Percentiles rank a stretch among this genome's conserved stretches.
These are phyloP conservation scores for Phycomyces blakesleeanus DNA, from an alignment of 192 early-diverging fungal species.

Conservation along the genomic window DNA sequence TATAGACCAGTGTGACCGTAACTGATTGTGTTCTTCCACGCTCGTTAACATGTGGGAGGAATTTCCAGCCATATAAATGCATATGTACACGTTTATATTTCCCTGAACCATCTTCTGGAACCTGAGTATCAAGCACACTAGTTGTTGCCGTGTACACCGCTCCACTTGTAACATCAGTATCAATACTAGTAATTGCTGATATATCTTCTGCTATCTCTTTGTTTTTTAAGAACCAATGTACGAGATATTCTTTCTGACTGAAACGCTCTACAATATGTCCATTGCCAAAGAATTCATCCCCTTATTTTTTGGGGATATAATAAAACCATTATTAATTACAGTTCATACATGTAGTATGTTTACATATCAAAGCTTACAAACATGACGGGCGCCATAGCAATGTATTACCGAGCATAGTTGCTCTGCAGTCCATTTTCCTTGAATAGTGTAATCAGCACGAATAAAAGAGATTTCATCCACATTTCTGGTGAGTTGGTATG, in stretches of 20 bases:
- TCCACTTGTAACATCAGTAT: slow-evolving; percentile 43
- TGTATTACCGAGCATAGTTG: slow-evolving; percentile 49
- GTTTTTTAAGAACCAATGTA: slow-evolving; percentile 30
- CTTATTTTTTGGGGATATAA: no score
- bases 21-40: slow-evolving; percentile 38
- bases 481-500: slow-evolving; percentile 32
- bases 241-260: slow-evolving; percentile 46
- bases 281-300: slow-evolving; percentile 50
- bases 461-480: slow-evolving; percentile 32
- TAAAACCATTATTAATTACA: not conserved
- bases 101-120: slow-evolving; percentile 40
- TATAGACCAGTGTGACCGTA: slow-evolving; percentile 36
- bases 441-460: slow-evolving; percentile 45
- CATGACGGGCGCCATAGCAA: slow-evolving; percentile 41
- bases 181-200: slow-evolving; percentile 44
- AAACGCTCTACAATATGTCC: slow-evolving; percentile 44
- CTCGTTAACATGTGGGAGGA: slow-evolving; percentile 42
- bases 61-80: slow-evolving; percentile 46
- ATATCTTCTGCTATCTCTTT: slow-evolving; percentile 34
- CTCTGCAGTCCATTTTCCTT: slow-evolving; percentile 47
- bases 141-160: slow-evolving; percentile 44
- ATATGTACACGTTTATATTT: slow-evolving; percentile 41
- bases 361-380: slow-evolving; percentile 26
- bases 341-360: not conserved
- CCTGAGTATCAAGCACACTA: slow-evolving; percentile 41